Evolutionary conservation across 768 basidiomycete species (phyloP), one percentile per base, ranked within the genome.

Genomic region (Candolleomyces aberdarensis): DNA sequence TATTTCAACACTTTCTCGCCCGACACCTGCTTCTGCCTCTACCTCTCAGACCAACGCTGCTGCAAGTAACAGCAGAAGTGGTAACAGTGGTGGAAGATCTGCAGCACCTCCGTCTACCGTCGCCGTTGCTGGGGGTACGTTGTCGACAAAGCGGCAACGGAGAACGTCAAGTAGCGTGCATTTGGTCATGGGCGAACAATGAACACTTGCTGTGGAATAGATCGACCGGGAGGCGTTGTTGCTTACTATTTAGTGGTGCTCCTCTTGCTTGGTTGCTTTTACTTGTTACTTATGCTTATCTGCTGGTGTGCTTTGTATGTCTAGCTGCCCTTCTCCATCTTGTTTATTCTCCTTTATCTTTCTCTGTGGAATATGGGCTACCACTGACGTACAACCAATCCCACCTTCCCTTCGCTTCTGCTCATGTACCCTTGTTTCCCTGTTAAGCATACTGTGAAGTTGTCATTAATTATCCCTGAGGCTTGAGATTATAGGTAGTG

Each of bases 111-210:
- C 74, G 15, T 70, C 75, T 14, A 68, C 66, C 43, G 66, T 69
- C 6, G 70, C 70, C 49, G 67, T 68, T 54, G 75, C 49, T 15
- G 51, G 58, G 9, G 57, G 75, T 20, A 68, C 76, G 14, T 70
- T 78, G 46, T 75, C 88, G 43, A 81, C 92, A 83, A 93, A 93
- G 76, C 80, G 91, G 64, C 91, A 92, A 69, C 80, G 91, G 78
- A 85, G 91, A 80, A 88, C 86, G 65, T 92, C 89, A 56, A 80
- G 83, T 32, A 80, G 82, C 62, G 67, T 80, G 51, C 81, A 80
- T 63, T 71, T 74, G 62, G 71, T 77, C 56, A 72, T 76, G n/a
- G 75, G 61, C 65, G 67, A 58, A 74, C 67, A 67, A 48, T 58
- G 58, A 29, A 48, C 39, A 41, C 57, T 39, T 61, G 39, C 39